Conservation (phyloP, 1,284 basidiomycete species). For the Malassezia psittaci region DNA sequence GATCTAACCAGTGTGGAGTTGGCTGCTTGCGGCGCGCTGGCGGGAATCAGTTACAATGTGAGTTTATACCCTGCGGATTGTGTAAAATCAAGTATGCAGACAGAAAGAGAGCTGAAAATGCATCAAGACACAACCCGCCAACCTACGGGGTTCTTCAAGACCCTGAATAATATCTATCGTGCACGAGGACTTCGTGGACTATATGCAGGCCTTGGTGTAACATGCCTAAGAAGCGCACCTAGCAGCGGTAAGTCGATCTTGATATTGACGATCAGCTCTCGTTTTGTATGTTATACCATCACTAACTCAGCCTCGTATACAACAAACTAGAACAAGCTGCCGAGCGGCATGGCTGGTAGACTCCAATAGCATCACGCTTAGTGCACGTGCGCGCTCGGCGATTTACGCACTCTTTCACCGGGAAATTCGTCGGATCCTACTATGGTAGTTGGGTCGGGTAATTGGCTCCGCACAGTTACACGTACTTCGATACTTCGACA, state of each 20-base stretch:
- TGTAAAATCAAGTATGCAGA: slow-evolving; percentile 90
- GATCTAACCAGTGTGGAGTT: slow-evolving; percentile 69
- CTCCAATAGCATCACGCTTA: neutral
- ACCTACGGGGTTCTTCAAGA: slow-evolving; percentile 59
- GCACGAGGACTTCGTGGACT: slow-evolving; percentile 71
- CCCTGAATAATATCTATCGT: slow-evolving; percentile 64
- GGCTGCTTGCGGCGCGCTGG: slow-evolving; percentile 70
- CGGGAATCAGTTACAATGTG: slow-evolving; percentile 72
- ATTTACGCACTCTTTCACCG: neutral
- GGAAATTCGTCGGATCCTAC: neutral
- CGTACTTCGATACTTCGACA: neutral
- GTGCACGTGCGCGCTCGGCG: neutral
- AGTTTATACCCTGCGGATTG: slow-evolving; percentile 61
- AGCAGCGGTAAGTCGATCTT: slow-evolving; percentile 33
- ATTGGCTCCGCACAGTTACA: neutral
- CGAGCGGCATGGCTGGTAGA: slow-evolving; percentile 25
- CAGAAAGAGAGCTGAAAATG: slow-evolving; percentile 67
- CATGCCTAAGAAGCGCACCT: slow-evolving; percentile 73
- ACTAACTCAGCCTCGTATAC: slow-evolving; percentile 21
- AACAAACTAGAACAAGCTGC: slow-evolving; percentile 37
- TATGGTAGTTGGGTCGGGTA: neutral
- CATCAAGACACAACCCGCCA: neutral
- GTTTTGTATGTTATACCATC: slow-evolving; percentile 7
- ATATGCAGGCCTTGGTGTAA: slow-evolving; percentile 88
- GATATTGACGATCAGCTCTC: slow-evolving; percentile 1